A percentile compares a stretch with the other conserved stretches of the same genome.
These are phyloP conservation scores for Epichloe aotearoae DNA, from an alignment of 2,329 filamentous ascomycete genomes.

Conservation along the genomic window DNA sequence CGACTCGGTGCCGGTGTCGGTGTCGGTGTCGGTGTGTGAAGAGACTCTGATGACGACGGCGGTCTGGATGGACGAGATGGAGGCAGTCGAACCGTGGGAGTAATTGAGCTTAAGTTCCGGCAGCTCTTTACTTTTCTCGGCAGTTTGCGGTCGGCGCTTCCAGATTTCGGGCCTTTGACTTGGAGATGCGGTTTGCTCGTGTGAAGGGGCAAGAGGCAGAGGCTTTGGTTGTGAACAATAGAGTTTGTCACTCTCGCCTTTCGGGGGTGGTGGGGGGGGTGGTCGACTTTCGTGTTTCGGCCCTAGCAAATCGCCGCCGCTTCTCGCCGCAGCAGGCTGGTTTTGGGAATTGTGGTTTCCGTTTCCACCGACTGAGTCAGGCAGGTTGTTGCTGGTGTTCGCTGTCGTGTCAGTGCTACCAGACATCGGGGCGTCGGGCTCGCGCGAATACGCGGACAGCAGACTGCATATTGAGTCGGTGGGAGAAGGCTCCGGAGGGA, in stretches of 20 bases:
- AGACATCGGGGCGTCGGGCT: constrained; percentile 24
- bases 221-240: constrained; percentile 5
- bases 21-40: not conserved
- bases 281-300: not conserved
- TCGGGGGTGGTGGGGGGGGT: constrained; percentile 12
- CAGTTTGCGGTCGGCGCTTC: constrained; percentile 38
- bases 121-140: constrained; percentile 32
- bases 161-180: constrained; percentile 26
- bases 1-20: not conserved
- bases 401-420: constrained; percentile 5
- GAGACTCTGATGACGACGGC: constrained; percentile 2
- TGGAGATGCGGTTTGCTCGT: constrained; percentile 15
- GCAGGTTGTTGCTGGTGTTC: constrained; percentile 1
- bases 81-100: constrained; percentile 38
- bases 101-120: constrained; percentile 33
- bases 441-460: constrained; percentile 40
- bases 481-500: constrained; percentile 23
- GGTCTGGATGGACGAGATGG: constrained; percentile 9
- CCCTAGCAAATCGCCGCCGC: not conserved
- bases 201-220: constrained; percentile 5
- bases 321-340: not conserved
- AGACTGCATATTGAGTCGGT: constrained; percentile 40
- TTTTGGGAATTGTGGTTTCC: not conserved
- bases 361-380: constrained; percentile 1
- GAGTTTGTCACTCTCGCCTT: constrained; percentile 10